Evolutionary conservation across 345 rosid genomes (phyloP).

Genomic region (Salix purpurea): DNA sequence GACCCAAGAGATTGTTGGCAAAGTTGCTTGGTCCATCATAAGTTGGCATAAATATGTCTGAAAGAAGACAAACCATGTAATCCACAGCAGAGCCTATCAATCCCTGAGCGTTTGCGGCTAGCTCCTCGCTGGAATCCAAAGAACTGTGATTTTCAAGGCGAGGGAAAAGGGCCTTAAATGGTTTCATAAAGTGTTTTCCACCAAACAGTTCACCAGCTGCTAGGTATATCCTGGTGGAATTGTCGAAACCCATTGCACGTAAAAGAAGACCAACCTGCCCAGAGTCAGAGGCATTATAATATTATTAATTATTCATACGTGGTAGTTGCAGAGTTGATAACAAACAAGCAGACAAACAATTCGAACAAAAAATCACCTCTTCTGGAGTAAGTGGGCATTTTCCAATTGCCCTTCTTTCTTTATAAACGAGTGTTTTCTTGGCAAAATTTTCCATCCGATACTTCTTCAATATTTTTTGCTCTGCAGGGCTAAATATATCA

Average conservation of each 20-base stretch:
- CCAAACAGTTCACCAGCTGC: constrained; percentile 98
- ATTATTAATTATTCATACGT: not conserved
- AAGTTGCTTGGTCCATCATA: constrained; percentile 99
- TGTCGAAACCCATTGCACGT: constrained; percentile 84
- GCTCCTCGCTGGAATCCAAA: constrained; percentile 72
- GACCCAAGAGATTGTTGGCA: constrained; percentile 97
- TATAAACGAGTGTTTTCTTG: constrained; percentile 53
- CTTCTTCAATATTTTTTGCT: constrained; percentile 69
- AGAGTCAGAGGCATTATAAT: constrained; percentile 13
- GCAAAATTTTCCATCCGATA: constrained; percentile 88
- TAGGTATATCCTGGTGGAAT: constrained; percentile 81
- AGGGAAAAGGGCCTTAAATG: constrained; percentile 74
- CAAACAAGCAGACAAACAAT: not conserved
- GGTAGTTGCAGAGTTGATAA: not conserved
- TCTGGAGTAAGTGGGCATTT: constrained; percentile 91
- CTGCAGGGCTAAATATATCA: constrained; percentile 73
- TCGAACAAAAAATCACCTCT: constrained; percentile 46
- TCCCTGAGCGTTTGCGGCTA: constrained; percentile 54
- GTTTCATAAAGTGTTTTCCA: constrained; percentile 85
- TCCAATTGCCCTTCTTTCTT: constrained; percentile 82
- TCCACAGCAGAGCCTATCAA: constrained; percentile 97
- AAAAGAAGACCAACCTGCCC: constrained; percentile 89
- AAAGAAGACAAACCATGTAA: constrained; percentile 98
- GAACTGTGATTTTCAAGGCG: constrained; percentile 91
- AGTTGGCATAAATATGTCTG: constrained; percentile 96